Evolutionary conservation across 768 basidiomycete genomes (phyloP).

Genomic region (Mycena floridula): DNA sequence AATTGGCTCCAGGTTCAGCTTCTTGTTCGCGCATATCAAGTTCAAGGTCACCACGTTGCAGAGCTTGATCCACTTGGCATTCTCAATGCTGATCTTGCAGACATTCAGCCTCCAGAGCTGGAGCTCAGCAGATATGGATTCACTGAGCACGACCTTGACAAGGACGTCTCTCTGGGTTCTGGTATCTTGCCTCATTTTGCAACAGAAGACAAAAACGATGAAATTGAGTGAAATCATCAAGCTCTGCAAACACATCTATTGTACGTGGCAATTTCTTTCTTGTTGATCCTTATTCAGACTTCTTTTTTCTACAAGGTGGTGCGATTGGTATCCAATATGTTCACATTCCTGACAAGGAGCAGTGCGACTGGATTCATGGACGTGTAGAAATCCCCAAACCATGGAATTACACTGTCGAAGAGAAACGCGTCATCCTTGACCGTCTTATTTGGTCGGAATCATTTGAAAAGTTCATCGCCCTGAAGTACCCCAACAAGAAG

Average conservation of each 20-base stretch:
- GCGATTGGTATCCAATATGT: constrained; percentile 87
- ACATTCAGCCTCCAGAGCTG: constrained; percentile 79
- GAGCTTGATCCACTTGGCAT: constrained; percentile 96
- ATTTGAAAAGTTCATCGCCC: constrained; percentile 97
- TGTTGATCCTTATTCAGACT: constrained; percentile 4
- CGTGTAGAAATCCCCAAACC: constrained; percentile 93
- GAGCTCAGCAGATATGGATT: constrained; percentile 94
- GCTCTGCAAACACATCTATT: constrained; percentile 88
- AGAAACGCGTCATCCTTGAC: constrained; percentile 98
- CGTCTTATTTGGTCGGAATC: constrained; percentile 99
- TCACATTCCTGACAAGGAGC: constrained; percentile 97
- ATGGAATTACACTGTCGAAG: constrained; percentile 96
- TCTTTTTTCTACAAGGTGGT: constrained; percentile 47
- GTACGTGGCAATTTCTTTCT: constrained; percentile 39
- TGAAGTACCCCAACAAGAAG: constrained; percentile 99
- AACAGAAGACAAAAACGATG: constrained; percentile 83
- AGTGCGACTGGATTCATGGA: constrained; percentile 99
- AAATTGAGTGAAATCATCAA: constrained; percentile 87
- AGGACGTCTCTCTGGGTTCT: constrained; percentile 90
- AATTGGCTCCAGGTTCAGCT: constrained; percentile 75
- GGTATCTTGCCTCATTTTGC: constrained; percentile 96
- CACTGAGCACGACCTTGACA: constrained; percentile 89
- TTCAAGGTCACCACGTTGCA: constrained; percentile 94
- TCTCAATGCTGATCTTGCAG: constrained; percentile 79
- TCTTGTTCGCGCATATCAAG: constrained; percentile 97